A percentile compares a stretch with the other conserved stretches of the same genome.
Evolutionary conservation across 2,329 filamentous ascomycete species (phyloP).

Genomic region (Colletotrichum magnum): DNA sequence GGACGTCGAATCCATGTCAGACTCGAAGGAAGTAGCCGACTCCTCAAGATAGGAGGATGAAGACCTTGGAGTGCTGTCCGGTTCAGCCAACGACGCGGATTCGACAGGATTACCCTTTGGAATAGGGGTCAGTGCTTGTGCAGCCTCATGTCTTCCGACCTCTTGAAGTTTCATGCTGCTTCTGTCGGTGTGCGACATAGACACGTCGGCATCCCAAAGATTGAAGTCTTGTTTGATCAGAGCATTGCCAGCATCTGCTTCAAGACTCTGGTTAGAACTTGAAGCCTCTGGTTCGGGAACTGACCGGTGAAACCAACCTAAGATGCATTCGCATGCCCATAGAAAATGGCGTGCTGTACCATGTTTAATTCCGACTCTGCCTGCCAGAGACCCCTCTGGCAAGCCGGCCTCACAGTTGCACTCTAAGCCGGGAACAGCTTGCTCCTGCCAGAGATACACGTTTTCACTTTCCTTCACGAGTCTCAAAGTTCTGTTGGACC

Average conservation of each 20-base stretch:
- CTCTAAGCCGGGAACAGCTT: too few relatives aligned
- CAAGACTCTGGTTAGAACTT: not conserved
- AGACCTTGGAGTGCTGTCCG: too few relatives aligned
- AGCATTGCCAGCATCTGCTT: too few relatives aligned
- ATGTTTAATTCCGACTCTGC: not conserved
- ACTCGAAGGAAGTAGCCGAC: not conserved
- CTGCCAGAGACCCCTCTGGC: not conserved
- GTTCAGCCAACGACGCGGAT: too few relatives aligned
- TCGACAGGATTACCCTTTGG: too few relatives aligned
- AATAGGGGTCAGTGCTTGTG: too few relatives aligned
- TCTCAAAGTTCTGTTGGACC: not conserved
- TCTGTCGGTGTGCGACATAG: too few relatives aligned
- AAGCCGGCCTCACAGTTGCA: not conserved
- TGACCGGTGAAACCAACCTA: too few relatives aligned
- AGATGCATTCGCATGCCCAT: not conserved
- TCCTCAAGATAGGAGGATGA: not conserved
- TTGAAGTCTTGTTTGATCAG: too few relatives aligned
- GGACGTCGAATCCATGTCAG: not conserved
- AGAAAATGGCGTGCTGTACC: not conserved
- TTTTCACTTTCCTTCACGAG: not conserved
- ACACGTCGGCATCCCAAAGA: too few relatives aligned
- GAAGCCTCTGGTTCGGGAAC: not conserved
- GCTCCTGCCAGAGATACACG: not conserved
- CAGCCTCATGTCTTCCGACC: too few relatives aligned
- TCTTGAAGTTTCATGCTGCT: too few relatives aligned